These are phyloP conservation scores for Obba rivulosa DNA, from an alignment of 768 basidiomycete species.

Conservation along the genomic window DNA sequence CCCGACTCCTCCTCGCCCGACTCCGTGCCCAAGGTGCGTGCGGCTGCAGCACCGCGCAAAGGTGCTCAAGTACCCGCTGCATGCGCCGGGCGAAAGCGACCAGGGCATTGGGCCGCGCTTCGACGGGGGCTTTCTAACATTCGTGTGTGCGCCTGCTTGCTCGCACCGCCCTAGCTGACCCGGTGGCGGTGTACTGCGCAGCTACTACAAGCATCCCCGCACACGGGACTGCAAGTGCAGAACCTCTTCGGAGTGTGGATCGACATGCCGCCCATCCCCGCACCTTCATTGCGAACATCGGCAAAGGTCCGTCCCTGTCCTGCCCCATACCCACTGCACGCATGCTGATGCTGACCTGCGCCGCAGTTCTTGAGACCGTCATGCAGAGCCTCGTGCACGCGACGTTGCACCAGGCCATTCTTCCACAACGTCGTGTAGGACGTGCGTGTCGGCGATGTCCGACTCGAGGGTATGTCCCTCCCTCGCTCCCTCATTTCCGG, in stretches of 20 bases:
- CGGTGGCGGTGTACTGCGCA: too few species aligned
- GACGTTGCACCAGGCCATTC: conserved; percentile 81
- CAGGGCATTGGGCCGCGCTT: conserved; percentile 87
- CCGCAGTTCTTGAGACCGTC: conserved; percentile 66
- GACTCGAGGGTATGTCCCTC: conserved; percentile 34
- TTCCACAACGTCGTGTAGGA: conserved; percentile 75
- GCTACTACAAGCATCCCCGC: conserved; percentile 76
- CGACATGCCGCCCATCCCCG: conserved; percentile 70
- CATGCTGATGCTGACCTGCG: background rate
- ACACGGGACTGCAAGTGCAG: conserved; percentile 78
- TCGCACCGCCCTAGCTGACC: background rate
- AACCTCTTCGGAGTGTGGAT: conserved; percentile 80
- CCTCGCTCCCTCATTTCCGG: background rate
- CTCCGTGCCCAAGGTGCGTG: conserved; percentile 16
- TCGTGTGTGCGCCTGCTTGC: conserved; percentile 46
- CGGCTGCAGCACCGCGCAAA: conserved; percentile 61
- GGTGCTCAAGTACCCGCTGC: conserved; percentile 71
- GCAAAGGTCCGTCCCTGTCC: conserved; percentile 46
- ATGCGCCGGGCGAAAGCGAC: conserved; percentile 31
- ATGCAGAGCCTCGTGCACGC: conserved; percentile 73
- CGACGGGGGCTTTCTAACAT: conserved; percentile 77
- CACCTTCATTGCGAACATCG: conserved; percentile 83
- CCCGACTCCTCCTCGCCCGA: too few species aligned
- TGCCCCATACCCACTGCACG: background rate
- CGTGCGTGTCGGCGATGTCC: conserved; percentile 42